Evolutionary conservation across 495 filamentous ascomycete genomes (phyloP).

Genomic region (Penicillium odoratum): DNA sequence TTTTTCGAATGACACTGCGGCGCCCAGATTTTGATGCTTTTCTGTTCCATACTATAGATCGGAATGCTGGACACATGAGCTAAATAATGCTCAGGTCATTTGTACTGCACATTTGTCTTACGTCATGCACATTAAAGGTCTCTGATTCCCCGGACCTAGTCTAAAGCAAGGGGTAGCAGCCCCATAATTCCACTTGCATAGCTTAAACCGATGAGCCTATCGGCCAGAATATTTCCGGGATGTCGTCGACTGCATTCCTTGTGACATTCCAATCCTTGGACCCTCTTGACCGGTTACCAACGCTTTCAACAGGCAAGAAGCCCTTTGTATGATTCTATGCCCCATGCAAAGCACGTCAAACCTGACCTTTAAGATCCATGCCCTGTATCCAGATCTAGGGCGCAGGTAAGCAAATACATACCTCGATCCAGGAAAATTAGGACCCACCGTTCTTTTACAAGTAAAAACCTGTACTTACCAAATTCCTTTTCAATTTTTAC

Average conservation of each 20-base stretch:
- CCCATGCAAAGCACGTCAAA: slow-evolving; percentile 24
- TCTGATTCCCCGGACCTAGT: background rate
- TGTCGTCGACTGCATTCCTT: background rate
- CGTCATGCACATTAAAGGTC: background rate
- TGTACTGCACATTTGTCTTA: background rate
- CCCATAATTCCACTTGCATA: background rate
- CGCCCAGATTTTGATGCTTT: background rate
- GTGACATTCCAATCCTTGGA: slow-evolving; percentile 15
- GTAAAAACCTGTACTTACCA: slow-evolving; percentile 1
- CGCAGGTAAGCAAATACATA: background rate
- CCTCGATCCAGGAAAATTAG: background rate
- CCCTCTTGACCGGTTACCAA: slow-evolving; percentile 10
- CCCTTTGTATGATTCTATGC: slow-evolving; percentile 17
- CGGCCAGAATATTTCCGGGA: slow-evolving; percentile 1
- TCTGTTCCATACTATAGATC: background rate
- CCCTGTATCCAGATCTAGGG: background rate
- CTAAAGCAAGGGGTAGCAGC: background rate
- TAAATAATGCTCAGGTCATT: background rate
- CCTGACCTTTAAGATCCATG: background rate
- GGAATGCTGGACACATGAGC: background rate
- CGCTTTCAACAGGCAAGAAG: background rate
- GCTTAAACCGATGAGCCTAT: background rate
- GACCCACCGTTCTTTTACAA: background rate
- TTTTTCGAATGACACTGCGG: background rate
- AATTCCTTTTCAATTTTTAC: slow-evolving; percentile 7